A percentile compares a stretch with the other conserved stretches of the same genome.
phyloP scores from a whole-genome alignment of 768 basidiomycete species.

The Inosperma sp. region DNA sequence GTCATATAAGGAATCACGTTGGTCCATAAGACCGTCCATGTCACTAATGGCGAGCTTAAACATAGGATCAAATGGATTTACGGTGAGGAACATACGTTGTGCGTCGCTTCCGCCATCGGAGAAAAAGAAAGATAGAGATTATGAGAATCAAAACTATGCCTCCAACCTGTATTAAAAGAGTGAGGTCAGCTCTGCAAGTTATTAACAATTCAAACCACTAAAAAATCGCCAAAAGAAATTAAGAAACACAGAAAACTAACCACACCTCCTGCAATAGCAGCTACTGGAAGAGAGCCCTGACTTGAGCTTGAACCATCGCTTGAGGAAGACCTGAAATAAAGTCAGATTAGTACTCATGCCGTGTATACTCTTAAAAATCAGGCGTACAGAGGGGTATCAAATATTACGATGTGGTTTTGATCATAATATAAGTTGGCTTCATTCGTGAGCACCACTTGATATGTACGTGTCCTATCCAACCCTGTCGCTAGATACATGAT shows the following conservation, averaged over 20 bases:
- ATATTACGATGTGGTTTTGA: slow-evolving; percentile 1
- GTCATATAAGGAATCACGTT: not conserved
- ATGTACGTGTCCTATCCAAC: not conserved
- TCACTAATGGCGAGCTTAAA: not conserved
- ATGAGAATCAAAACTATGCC: not conserved
- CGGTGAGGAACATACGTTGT: not conserved
- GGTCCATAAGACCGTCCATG: not conserved
- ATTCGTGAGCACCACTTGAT: not conserved
- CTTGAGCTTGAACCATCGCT: not conserved
- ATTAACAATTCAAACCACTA: not conserved
- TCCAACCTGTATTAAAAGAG: not conserved
- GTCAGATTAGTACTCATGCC: not conserved
- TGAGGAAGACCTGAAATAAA: not conserved
- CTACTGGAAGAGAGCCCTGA: not conserved
- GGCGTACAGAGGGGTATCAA: slow-evolving; percentile 1
- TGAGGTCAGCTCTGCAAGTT: not conserved
- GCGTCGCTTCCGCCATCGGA: not conserved
- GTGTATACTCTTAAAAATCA: not conserved
- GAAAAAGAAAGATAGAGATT: not conserved
- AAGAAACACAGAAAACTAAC: not conserved
- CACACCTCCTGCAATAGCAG: not conserved
- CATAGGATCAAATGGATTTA: no score
- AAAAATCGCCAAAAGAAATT: not conserved
- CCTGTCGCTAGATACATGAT: slow-evolving; percentile 1
- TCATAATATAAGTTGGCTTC: slow-evolving; percentile 1